Evolutionary conservation across 139 green algal species (phyloP), one percentile per base, ranked within the genome.

Genomic region (Trebouxia sp.): DNA sequence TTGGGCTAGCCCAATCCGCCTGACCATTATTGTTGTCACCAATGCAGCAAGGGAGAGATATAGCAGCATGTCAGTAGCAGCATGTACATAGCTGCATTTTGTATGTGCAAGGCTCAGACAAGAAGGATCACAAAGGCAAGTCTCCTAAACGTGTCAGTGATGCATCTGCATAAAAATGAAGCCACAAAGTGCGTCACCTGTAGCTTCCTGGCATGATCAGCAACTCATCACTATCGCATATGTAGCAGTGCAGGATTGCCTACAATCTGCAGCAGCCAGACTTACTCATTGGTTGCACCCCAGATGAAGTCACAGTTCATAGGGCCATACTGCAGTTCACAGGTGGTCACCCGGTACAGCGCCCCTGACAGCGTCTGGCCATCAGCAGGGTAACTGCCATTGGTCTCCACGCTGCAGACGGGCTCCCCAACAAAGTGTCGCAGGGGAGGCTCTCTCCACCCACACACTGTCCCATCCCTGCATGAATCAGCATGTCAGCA

Each of bases 301-400:
- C 70, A 92, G 66, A 86, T 51, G 77, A 94, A 88, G 37, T 88
- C 83, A 82, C 91, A 94, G 84, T 92, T 90, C 42, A 93, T 80
- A 9, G 88, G 89, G 28, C 91, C 91, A 78, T 94, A 94, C 45
- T 80, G 45, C 53, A 94, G 83, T 81, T 93, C 85, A 79, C 91
- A 94, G 37, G 83, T 88, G n/a, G 83, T 75, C 24, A 91, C 76
- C 8, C 91, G 83, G 20, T 86, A 67, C 53, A 94, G 39, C 37
- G 50, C 39, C 0, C 87, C 85, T 2, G 26, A 37, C 20, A 79
- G 39, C 1, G 53, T 69, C 30, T 47, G 35, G 6, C 45, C 58
- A 9, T 41, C 35, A 28, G 7, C 6, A 6, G 65, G 8, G 82
- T 65, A 86, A 51, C 35, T n/a, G 58, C 42, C 53, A 45, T 35